phyloP scores from a whole-genome alignment of 495 filamentous ascomycete genomes.

The Tuber calosporum region DNA sequence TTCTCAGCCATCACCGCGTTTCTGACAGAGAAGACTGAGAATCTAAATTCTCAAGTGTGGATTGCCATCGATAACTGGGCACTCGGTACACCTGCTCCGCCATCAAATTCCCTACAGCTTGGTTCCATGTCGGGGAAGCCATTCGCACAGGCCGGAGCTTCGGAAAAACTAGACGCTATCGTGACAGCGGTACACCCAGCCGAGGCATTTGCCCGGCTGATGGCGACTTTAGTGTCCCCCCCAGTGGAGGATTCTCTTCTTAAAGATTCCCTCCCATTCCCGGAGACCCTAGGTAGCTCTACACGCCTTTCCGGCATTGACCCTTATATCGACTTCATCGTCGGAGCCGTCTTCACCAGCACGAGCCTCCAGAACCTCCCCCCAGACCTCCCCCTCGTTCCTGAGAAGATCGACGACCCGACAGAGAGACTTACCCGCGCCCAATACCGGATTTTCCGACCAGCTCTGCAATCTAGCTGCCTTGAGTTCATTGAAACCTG shows the following conservation, averaged over 20 bases:
- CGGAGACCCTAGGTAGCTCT: slow-evolving; percentile 72
- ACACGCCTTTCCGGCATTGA: slow-evolving; percentile 82
- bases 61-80: slow-evolving; percentile 38
- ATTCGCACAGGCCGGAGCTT: slow-evolving; percentile 29
- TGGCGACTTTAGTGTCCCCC: slow-evolving; percentile 61
- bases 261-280: slow-evolving; percentile 73
- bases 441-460: slow-evolving; percentile 39
- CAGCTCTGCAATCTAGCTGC: slow-evolving; percentile 60
- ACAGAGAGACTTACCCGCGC: slow-evolving; percentile 35
- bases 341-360: slow-evolving; percentile 49
- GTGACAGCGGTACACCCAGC: slow-evolving; percentile 40
- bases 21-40: slow-evolving; percentile 36
- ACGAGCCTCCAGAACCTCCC: slow-evolving; percentile 38
- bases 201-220: slow-evolving; percentile 68
- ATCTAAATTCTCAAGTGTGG: slow-evolving; percentile 36
- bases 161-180: slow-evolving; percentile 39
- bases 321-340: slow-evolving; percentile 79
- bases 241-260: slow-evolving; percentile 52
- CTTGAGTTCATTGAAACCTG: slow-evolving; percentile 69
- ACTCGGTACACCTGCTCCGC: slow-evolving; percentile 22
- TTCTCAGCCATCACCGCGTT: slow-evolving; percentile 40
- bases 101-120: slow-evolving; percentile 29
- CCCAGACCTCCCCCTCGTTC: slow-evolving; percentile 25
- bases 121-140: slow-evolving; percentile 26
- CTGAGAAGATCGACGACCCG: slow-evolving; percentile 35